Conservation (phyloP, 257 asterid genomes). For the Jasminum sambac region DNA sequence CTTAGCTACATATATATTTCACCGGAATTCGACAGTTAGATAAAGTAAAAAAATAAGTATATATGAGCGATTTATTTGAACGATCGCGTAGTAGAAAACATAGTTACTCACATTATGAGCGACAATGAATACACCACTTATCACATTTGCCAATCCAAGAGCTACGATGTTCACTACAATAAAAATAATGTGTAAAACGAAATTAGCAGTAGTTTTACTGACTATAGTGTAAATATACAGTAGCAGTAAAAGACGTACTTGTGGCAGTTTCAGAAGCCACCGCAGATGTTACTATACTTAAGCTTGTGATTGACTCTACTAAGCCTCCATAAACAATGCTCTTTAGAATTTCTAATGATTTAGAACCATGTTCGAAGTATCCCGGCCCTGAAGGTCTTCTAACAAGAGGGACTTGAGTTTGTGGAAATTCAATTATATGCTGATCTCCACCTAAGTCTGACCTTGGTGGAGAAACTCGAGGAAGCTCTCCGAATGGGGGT, state of each 20-base stretch:
- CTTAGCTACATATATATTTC: constrained; percentile 42
- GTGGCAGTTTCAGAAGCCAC: constrained; percentile 64
- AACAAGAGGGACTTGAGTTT: background rate
- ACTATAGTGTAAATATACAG: background rate
- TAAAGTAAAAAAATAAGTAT: no score
- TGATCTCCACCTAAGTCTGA: background rate
- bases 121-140: constrained; percentile 48
- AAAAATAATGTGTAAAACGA: constrained; percentile 5
- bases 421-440: background rate
- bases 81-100: background rate
- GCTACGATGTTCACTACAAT: constrained; percentile 53
- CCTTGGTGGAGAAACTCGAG: background rate
- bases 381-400: constrained; percentile 13
- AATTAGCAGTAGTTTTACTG: background rate
- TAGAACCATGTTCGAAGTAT: constrained; percentile 24
- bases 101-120: constrained; percentile 29
- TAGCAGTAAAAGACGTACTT: constrained; percentile 33
- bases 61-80: no score
- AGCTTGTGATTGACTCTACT: constrained; percentile 52
- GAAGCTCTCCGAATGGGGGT: background rate
- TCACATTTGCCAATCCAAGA: constrained; percentile 62
- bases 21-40: background rate
- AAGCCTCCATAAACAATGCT: constrained; percentile 72
- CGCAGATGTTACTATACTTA: constrained; percentile 64
- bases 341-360: constrained; percentile 50